Base-by-base conservation (phyloP, 148 eudicot genomes). In the Rhododendron mucronatum region DNA sequence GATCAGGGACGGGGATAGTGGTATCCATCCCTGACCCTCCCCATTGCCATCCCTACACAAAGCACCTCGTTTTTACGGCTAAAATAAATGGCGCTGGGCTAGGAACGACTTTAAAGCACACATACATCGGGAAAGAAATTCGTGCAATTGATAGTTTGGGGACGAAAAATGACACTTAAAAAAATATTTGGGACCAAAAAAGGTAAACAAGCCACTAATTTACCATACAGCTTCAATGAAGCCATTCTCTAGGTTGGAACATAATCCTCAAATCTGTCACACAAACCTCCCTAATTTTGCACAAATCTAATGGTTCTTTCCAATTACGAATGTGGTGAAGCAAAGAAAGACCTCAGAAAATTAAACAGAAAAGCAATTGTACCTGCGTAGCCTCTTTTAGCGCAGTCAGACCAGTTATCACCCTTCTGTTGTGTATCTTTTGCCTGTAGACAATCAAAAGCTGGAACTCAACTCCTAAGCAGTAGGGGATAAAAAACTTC, bases 371-470 rank as follows among this genome's bases (percentile, higher is more conserved):
- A 37, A 67, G 35, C n/a, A 57, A 63, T 33, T 77, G 15, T 91
- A 95, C 98, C 96, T 87, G 95, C 91, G 76, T 95, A 95, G 81
- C 96, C 96, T 53, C 84, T 86, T 89, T 92, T 95, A 55, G 98
- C 96, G 91, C 98, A 95, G 78, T 94, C 96, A 41, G 98, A 95
- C 91, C 90, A 86, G 87, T 89, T 89, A 39, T 91, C 94, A 18
- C 90, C 92, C 83, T 94, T 93, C 4, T 51, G 78, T 80, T 92
- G 96, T 82, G 86, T 84, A 57, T 82, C 76, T 85, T 91, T 90
- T 45, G 78, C 89, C 97, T 91, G 89, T 13, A 86, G 21, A 30
- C 2, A 77, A 11, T 83, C 63, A 87, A 83, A 87, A 69, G 86
- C 50, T 75, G 10, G 39, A 65, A 87, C 23, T 87, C 67, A 84